Evolutionary conservation across 2,329 filamentous ascomycete genomes (phyloP), one percentile per base, ranked within the genome.

Genomic region (Rhynchosporium agropyri): DNA sequence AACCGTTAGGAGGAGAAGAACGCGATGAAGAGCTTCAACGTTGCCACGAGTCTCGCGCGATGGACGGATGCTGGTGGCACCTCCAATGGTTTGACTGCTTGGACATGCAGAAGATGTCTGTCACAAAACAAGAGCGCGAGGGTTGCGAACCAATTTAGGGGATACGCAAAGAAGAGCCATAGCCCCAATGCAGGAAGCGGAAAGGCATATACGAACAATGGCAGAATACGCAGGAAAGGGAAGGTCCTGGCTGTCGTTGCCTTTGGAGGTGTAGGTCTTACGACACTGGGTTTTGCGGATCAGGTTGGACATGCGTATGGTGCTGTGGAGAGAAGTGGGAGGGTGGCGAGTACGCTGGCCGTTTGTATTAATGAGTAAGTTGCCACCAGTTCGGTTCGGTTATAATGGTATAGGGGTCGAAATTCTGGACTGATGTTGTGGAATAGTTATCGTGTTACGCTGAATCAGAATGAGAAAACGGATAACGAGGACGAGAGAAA

Each of bases 341-440:
- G 94, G 66, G 94, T 98, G 28, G 87, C 88, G 10, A 81, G 84
- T 31, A 86, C 90, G 33, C 77, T 98, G 70, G 85, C 85, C 13
- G 80, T 96, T 62, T 93, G 90, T 78, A 95, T 98, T 68, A 93
- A 94, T 73, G 94, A 97, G 92, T 96, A 80, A 72, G 82, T 79
- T 20, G 20, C 20, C 20, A 20, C 20, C 20, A 33, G 56, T 65
- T 12, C 33, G 26, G 15, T 29, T 20, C 40, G 3, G 48, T 33
- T 29, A 28, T 13, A 2, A 28, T 60, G 46, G 29, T 26, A 3
- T 36, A 8, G 20, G 20, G 20, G 20, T 20, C 20, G 20, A 20
- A 20, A 20, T 20, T 20, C 20, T 20, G 20, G 33, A 40, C 56
- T 58, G 15, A 58, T 36, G 4, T 53, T n/a, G 12, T 50, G 49